A percentile compares a stretch with the other conserved stretches of the same genome.
Conservation (phyloP, 140 eudicot genomes). For the Bidens hawaiensis region DNA sequence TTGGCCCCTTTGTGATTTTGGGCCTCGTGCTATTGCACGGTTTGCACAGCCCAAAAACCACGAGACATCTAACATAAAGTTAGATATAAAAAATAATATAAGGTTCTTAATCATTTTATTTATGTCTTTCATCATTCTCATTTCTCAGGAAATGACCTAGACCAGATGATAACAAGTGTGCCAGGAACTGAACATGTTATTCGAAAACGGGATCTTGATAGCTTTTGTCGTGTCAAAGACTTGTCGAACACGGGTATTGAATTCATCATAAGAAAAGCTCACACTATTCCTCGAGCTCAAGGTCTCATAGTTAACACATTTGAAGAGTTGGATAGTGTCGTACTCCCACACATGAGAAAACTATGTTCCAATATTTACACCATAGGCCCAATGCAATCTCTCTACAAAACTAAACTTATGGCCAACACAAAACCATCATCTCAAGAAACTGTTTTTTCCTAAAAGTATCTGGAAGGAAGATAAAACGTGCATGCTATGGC, state of each 20-base stretch:
- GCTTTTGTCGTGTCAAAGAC: conserved; percentile 24
- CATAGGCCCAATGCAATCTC: conserved; percentile 61
- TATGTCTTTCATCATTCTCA: neutral
- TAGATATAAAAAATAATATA: neutral
- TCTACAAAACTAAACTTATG: conserved; percentile 23
- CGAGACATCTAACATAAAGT: neutral
- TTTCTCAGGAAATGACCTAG: conserved; percentile 31
- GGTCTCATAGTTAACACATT: conserved; percentile 67
- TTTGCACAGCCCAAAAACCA: no score
- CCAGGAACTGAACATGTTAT: conserved; percentile 38
- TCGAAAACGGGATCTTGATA: conserved; percentile 47
- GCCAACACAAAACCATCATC: neutral
- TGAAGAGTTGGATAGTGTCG: conserved; percentile 41
- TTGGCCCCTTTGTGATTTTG: no score
- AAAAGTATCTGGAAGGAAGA: conserved; percentile 50
- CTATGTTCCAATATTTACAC: conserved; percentile 44
- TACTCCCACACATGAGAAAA: conserved; percentile 35
- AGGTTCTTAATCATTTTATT: neutral
- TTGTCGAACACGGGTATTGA: conserved; percentile 13
- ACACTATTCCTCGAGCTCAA: conserved; percentile 26
- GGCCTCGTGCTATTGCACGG: no score
- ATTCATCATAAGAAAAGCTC: conserved; percentile 20
- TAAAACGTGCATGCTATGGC: conserved; percentile 40
- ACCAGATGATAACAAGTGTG: conserved; percentile 26
- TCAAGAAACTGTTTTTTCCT: conserved; percentile 15